Base-by-base conservation (phyloP, 495 filamentous ascomycete genomes). In the Lindgomyces ingoldianus region DNA sequence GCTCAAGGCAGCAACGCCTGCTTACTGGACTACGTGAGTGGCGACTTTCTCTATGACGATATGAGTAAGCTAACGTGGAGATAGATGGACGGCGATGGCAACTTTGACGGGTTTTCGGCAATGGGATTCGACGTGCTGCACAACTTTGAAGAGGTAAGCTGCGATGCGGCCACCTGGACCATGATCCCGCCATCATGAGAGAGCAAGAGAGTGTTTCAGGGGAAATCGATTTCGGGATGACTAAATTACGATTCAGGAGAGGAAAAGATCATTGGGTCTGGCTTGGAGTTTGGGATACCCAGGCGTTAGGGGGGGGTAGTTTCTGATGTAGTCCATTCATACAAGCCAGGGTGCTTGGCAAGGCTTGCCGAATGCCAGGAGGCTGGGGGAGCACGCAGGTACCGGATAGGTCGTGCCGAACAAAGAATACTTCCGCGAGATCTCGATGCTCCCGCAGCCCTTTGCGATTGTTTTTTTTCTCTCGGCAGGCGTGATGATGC, bases 71-170 rank as follows among this genome's bases (percentile, higher is more conserved):
- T 61, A 46, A 70, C 41, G 19, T 11, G 42, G 47, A 52, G 3
- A 36, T 62, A 90, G 87, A 85, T 89, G 72, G 85, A 88, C 60
- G 81, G 83, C 19, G 88, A 91, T 54, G 87, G 87, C 48, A 83
- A 85, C 51, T 82, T 85, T 60, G 90, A 92, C 67, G 84, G 84
- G 57, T 74, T 94, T 44, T 79, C 83, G 21, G 85, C 84, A 0
- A 89, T 94, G 84, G 90, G 90, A 4, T 93, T 92, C 61, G 86
- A 80, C 45, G 83, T 87, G 51, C 75, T 91, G 61, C 85, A 92
- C 74, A 86, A 77, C 50, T 94, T 89, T 68, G 90, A 94, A 72
- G 89, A 94, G 75, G 82, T 91, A 50, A 87, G 84, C 48, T 92
- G 89, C 75, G 85, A 89, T 54, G 86, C 87, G 22, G 85, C 87